Conservation (phyloP, 106 monocot genomes). For the Allium sativum region DNA sequence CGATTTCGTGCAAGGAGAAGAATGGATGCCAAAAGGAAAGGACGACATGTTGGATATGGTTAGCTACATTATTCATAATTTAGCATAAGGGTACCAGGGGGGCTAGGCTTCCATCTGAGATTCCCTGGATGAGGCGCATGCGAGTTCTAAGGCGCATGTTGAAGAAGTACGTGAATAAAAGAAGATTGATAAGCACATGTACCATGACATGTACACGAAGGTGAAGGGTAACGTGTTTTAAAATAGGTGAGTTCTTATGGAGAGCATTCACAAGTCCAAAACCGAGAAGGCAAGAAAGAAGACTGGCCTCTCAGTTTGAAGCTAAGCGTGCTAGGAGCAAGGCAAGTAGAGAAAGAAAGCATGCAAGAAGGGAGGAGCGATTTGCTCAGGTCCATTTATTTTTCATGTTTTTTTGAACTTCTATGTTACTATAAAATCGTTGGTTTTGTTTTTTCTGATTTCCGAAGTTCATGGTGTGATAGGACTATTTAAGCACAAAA, state of each 20-base stretch:
- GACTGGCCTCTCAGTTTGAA: constrained; percentile 31
- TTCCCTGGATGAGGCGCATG: constrained; percentile 43
- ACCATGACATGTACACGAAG: constrained; percentile 43
- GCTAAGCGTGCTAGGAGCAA: constrained; percentile 38
- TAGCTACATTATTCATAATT: constrained; percentile 8
- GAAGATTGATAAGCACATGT: constrained; percentile 50
- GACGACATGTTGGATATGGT: constrained; percentile 43
- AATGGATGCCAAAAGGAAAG: constrained; percentile 38
- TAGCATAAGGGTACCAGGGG: constrained; percentile 35
- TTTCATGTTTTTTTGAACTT: constrained; percentile 5
- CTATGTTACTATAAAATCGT: too few species aligned
- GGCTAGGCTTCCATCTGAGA: constrained; percentile 35
- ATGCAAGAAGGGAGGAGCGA: constrained; percentile 35
- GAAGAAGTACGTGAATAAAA: constrained; percentile 35
- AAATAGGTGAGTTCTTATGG: constrained; percentile 40
- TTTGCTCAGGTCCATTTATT: constrained; percentile 20
- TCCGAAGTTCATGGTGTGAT: too few species aligned
- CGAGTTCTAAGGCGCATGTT: constrained; percentile 30
- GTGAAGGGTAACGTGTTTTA: constrained; percentile 41
- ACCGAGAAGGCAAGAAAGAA: constrained; percentile 46
- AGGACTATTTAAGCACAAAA: too few species aligned
- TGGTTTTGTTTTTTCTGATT: too few species aligned
- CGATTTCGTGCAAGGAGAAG: constrained; percentile 33
- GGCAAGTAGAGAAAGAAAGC: constrained; percentile 36
- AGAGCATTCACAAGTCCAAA: constrained; percentile 43